A percentile compares a stretch with the other conserved stretches of the same genome.
phyloP scores from a whole-genome alignment of 2,329 filamentous ascomycete genomes.

The Nothophaeocryptopus gaeumannii region DNA sequence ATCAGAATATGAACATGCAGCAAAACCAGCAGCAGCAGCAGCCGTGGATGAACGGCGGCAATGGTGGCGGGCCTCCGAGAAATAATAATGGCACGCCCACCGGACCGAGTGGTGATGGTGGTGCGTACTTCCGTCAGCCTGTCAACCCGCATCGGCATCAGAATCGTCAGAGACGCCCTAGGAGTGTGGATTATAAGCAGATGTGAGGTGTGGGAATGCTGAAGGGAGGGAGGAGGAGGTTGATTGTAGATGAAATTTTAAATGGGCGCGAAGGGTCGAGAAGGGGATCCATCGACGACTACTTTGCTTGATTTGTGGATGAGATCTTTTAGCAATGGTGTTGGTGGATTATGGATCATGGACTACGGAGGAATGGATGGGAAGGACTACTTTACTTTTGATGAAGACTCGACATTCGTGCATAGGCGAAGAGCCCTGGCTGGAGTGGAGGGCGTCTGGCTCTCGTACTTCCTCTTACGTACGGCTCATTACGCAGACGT shows the following conservation, averaged over 20 bases:
- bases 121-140: conserved; percentile 91
- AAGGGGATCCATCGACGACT: background rate
- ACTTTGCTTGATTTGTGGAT: too few relatives aligned
- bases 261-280: background rate
- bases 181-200: conserved; percentile 89
- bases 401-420: too few relatives aligned
- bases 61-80: conserved; percentile 19
- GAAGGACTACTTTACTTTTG: too few relatives aligned
- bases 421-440: too few relatives aligned
- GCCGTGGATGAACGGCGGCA: conserved; percentile 34
- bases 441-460: too few relatives aligned
- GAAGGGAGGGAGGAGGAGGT: background rate
- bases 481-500: too few relatives aligned
- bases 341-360: conserved; percentile 11
- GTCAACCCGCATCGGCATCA: conserved; percentile 91
- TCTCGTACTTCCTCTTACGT: too few relatives aligned
- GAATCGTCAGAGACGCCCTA: conserved; percentile 72
- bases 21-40: conserved; percentile 28
- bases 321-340: conserved; percentile 25
- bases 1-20: conserved; percentile 24
- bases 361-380: too few relatives aligned
- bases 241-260: too few relatives aligned
- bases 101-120: conserved; percentile 51
- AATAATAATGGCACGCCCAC: conserved; percentile 67
- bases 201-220: conserved; percentile 58